Conservation (phyloP, 495 filamentous ascomycete species). For the Talaromyces nanjingensis region DNA sequence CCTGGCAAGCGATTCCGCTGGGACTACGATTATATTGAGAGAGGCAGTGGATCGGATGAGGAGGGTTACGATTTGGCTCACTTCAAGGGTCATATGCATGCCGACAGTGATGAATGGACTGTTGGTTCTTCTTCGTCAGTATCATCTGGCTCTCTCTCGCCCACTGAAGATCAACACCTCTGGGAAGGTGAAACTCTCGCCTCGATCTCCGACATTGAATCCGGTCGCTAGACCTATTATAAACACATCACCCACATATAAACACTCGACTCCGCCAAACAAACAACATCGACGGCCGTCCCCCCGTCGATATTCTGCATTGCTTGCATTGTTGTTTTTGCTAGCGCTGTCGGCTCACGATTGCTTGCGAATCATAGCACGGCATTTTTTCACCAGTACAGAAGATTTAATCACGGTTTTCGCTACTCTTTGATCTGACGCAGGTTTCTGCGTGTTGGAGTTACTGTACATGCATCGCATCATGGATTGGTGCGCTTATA, state of each 20-base stretch:
- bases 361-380: slow-evolving; percentile 1
- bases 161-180: slow-evolving; percentile 52
- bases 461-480: slow-evolving; percentile 11
- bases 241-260: neutral
- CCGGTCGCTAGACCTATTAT: slow-evolving; percentile 28
- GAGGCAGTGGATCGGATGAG: slow-evolving; percentile 53
- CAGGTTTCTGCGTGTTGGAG: slow-evolving; percentile 4
- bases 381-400: slow-evolving; percentile 2
- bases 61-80: slow-evolving; percentile 51
- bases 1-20: slow-evolving; percentile 78
- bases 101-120: slow-evolving; percentile 67
- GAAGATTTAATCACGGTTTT: slow-evolving; percentile 3
- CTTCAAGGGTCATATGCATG: slow-evolving; percentile 48
- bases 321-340: slow-evolving; percentile 9
- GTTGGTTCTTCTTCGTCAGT: slow-evolving; percentile 65
- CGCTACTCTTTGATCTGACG: neutral
- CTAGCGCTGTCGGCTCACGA: slow-evolving; percentile 6
- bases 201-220: slow-evolving; percentile 45
- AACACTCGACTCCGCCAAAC: slow-evolving; percentile 5
- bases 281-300: slow-evolving; percentile 6
- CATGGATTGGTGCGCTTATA: slow-evolving; percentile 9
- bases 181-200: slow-evolving; percentile 59
- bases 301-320: slow-evolving; percentile 7
- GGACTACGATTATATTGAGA: slow-evolving; percentile 92
- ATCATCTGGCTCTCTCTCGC: slow-evolving; percentile 55